Evolutionary conservation across 2,329 filamentous ascomycete species (phyloP).

Genomic region (Magnaporthiopsis poae): DNA sequence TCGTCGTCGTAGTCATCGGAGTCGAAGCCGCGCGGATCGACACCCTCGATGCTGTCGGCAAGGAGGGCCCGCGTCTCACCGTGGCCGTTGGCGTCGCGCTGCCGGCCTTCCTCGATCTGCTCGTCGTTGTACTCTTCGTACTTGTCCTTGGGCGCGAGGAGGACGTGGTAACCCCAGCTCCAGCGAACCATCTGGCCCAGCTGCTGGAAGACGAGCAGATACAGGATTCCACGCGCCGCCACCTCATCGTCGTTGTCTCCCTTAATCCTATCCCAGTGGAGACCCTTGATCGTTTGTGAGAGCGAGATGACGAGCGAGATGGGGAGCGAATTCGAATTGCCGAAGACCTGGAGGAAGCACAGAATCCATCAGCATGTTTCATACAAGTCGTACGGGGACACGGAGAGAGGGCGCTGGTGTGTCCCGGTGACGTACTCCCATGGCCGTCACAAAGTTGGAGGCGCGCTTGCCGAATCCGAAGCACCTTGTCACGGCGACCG

Average conservation of each 20-base stretch:
- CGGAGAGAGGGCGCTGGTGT: not conserved
- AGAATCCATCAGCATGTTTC: slow-evolving; percentile 8
- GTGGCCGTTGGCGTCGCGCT: slow-evolving; percentile 41
- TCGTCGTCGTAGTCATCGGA: slow-evolving; percentile 23
- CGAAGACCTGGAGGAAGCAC: slow-evolving; percentile 56
- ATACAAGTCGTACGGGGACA: not conserved
- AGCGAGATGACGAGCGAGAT: slow-evolving; percentile 93
- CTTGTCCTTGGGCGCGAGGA: slow-evolving; percentile 74
- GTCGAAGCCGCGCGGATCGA: slow-evolving; percentile 33
- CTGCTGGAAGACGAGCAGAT: slow-evolving; percentile 94
- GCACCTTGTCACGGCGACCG: slow-evolving; percentile 57
- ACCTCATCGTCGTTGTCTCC: slow-evolving; percentile 94
- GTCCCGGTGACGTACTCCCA: slow-evolving; percentile 49
- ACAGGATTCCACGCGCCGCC: slow-evolving; percentile 83
- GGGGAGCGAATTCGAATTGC: slow-evolving; percentile 94
- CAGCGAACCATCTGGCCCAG: slow-evolving; percentile 88
- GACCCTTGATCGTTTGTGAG: slow-evolving; percentile 78
- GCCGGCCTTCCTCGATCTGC: slow-evolving; percentile 48
- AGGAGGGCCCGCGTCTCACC: slow-evolving; percentile 16
- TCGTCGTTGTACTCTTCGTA: slow-evolving; percentile 55
- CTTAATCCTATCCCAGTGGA: slow-evolving; percentile 87
- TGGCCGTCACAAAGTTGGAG: slow-evolving; percentile 89
- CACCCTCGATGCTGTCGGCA: slow-evolving; percentile 26
- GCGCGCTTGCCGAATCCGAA: slow-evolving; percentile 78
- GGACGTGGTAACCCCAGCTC: slow-evolving; percentile 95